Evolutionary conservation across 2,329 filamentous ascomycete genomes (phyloP).

Genomic region (Keithomyces neogunnii): DNA sequence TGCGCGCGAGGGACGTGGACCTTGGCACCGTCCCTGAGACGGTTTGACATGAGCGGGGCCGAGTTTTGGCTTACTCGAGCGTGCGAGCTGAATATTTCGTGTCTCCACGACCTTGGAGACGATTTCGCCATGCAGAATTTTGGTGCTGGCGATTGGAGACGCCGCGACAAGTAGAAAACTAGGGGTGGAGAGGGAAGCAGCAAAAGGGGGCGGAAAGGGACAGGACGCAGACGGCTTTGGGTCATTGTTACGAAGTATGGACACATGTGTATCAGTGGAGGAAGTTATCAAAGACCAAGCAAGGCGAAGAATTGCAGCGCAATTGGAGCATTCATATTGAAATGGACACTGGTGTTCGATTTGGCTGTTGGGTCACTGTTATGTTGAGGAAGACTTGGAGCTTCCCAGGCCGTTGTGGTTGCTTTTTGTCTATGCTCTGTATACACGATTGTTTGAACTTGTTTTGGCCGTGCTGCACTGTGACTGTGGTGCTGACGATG

Average conservation of each 20-base stretch:
- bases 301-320: slow-evolving; percentile 5
- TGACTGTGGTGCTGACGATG: neutral
- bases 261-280: neutral
- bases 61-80: neutral
- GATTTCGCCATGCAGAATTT: neutral
- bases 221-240: neutral
- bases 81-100: neutral
- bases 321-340: slow-evolving; percentile 4
- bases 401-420: neutral
- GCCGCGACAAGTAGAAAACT: neutral
- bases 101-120: neutral
- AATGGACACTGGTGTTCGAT: slow-evolving; percentile 2
- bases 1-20: neutral
- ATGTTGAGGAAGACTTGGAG: neutral
- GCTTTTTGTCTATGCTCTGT: neutral
- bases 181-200: neutral
- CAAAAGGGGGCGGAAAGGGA: neutral
- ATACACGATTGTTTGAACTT: neutral
- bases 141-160: neutral
- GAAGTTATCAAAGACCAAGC: neutral
- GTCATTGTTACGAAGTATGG: slow-evolving; percentile 5
- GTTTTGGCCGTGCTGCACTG: neutral
- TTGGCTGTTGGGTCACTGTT: neutral
- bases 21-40: neutral
- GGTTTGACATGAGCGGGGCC: neutral